Percentiles rank a stretch among this genome's conserved stretches.
phyloP scores from a whole-genome alignment of 495 filamentous ascomycete species.

The Endocarpon pusillum region DNA sequence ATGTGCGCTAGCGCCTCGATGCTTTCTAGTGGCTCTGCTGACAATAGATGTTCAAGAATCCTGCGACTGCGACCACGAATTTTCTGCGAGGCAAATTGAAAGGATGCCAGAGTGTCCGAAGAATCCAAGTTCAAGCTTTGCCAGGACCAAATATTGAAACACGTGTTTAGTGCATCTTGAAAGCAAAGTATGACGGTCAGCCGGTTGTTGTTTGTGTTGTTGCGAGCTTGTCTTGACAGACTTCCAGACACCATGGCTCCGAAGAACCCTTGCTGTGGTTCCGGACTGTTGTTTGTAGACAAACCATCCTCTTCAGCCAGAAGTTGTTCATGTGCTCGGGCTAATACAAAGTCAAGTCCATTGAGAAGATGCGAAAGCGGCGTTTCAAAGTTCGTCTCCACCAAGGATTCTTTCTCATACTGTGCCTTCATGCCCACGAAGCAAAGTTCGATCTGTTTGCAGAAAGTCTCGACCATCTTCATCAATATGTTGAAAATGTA shows the following conservation, averaged over 20 bases:
- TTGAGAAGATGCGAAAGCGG: constrained; percentile 55
- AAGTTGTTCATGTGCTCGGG: constrained; percentile 71
- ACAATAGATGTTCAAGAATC: constrained; percentile 82
- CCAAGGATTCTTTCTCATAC: constrained; percentile 40
- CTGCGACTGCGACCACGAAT: constrained; percentile 79
- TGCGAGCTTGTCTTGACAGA: constrained; percentile 58
- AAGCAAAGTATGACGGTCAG: constrained; percentile 91
- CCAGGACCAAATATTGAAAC: constrained; percentile 94
- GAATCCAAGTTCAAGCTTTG: constrained; percentile 39
- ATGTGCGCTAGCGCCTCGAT: constrained; percentile 76
- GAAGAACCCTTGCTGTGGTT: constrained; percentile 82
- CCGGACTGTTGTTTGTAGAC: constrained; percentile 54
- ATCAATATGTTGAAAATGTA: constrained; percentile 80
- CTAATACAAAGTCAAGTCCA: constrained; percentile 78
- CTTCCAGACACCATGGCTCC: constrained; percentile 94
- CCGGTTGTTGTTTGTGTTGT: constrained; percentile 74
- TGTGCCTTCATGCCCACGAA: too few relatives aligned
- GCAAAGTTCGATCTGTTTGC: constrained; percentile 48
- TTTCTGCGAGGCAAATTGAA: constrained; percentile 70
- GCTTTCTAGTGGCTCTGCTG: constrained; percentile 86
- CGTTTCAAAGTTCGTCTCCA: constrained; percentile 17
- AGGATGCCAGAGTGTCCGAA: constrained; percentile 56
- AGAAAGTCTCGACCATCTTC: constrained; percentile 79
- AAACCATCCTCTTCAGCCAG: constrained; percentile 54
- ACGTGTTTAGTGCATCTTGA: constrained; percentile 82